phyloP scores from a whole-genome alignment of 2,329 filamentous ascomycete species.

The Akanthomyces dipterigenus region DNA sequence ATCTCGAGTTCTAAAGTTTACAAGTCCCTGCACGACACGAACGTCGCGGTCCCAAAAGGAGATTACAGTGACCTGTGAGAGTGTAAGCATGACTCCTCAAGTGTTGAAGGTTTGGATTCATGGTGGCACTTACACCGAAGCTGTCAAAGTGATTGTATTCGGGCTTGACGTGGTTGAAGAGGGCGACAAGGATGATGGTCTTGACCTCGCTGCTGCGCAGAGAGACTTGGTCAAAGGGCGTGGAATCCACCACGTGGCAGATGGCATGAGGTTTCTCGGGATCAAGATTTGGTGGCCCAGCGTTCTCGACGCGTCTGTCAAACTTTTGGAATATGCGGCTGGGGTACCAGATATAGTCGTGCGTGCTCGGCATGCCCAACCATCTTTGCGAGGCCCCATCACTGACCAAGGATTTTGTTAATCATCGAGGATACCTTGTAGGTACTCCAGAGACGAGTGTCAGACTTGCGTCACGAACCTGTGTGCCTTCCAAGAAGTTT shows the following conservation, averaged over 20 bases:
- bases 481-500: not conserved
- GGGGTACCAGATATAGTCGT: not conserved
- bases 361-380: not conserved
- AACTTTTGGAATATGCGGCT: not conserved
- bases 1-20: not conserved
- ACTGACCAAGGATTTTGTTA: not conserved
- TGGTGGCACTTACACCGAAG: not conserved
- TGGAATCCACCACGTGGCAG: not conserved
- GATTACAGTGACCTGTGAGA: not conserved
- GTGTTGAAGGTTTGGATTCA: too few relatives aligned
- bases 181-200: not conserved
- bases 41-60: not conserved
- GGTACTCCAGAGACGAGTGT: too few relatives aligned
- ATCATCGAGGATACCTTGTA: too few relatives aligned
- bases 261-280: not conserved
- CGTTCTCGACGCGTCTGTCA: not conserved
- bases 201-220: not conserved
- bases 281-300: not conserved
- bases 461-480: too few relatives aligned
- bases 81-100: too few relatives aligned
- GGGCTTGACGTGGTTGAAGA: not conserved
- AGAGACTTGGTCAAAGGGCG: not conserved
- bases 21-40: not conserved
- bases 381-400: not conserved
- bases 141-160: not conserved